Conservation (phyloP, 371 early-diverging fungal species). For the Mucor lusitanicus region DNA sequence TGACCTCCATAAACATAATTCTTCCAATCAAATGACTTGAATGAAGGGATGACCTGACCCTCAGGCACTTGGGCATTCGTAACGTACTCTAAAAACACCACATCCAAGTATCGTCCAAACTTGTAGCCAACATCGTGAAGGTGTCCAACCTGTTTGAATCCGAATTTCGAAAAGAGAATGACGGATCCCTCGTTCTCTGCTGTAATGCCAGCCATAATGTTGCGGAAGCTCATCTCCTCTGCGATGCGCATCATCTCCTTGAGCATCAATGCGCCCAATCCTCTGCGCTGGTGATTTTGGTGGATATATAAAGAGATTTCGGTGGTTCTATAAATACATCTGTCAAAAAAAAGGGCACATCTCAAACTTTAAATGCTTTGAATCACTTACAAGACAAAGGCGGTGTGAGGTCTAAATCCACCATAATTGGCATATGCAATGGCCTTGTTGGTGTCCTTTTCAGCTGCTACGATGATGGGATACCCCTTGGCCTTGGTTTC, state of each 20-base stretch:
- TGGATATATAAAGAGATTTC: slow-evolving; percentile 53
- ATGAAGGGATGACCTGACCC: slow-evolving; percentile 19
- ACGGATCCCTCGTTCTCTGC: slow-evolving; percentile 45
- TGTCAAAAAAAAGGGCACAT: background rate
- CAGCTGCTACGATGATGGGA: slow-evolving; percentile 49
- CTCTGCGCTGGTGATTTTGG: slow-evolving; percentile 40
- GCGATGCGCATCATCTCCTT: slow-evolving; percentile 39
- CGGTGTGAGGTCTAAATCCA: slow-evolving; percentile 40
- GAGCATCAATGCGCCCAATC: slow-evolving; percentile 37
- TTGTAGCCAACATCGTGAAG: slow-evolving; percentile 47
- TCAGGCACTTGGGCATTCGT: slow-evolving; percentile 20
- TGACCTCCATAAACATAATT: slow-evolving; percentile 25
- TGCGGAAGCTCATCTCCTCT: slow-evolving; percentile 34
- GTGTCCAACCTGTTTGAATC: slow-evolving; percentile 35
- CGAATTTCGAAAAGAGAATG: slow-evolving; percentile 32
- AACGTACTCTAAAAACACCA: slow-evolving; percentile 39
- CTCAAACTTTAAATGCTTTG: background rate
- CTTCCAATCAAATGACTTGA: slow-evolving; percentile 35
- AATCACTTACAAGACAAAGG: slow-evolving; percentile 37
- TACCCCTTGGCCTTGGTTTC: slow-evolving; percentile 35
- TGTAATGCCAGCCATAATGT: slow-evolving; percentile 43
- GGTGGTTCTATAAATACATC: slow-evolving; percentile 26
- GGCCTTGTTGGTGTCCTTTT: slow-evolving; percentile 32
- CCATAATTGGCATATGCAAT: slow-evolving; percentile 42
- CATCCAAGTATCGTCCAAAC: slow-evolving; percentile 47